phyloP scores from a whole-genome alignment of 495 filamentous ascomycete species.

The Amniculicola lignicola region DNA sequence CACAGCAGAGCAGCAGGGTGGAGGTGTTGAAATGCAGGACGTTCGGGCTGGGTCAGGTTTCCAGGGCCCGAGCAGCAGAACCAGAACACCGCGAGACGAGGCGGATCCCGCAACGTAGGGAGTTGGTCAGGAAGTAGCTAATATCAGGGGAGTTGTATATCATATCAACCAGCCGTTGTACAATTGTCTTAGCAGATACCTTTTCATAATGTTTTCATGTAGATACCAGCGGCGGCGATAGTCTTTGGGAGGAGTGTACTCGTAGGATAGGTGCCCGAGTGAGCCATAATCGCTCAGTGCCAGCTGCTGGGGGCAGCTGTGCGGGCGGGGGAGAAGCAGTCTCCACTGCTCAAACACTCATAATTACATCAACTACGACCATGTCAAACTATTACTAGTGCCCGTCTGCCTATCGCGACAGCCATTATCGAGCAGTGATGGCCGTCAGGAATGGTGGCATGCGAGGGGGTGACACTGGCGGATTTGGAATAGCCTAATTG shows the following conservation, averaged over 20 bases:
- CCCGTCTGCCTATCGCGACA: no score
- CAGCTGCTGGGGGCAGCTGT: no score
- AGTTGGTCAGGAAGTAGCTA: not conserved
- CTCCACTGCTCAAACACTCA: not conserved
- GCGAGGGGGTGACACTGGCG: conserved; percentile 22
- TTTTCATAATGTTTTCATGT: conserved; percentile 20
- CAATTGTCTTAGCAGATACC: conserved; percentile 12
- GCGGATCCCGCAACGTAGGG: conserved; percentile 1
- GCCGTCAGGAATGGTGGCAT: conserved; percentile 9
- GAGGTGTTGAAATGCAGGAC: conserved; percentile 60
- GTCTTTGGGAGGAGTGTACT: no score
- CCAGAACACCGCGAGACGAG: conserved; percentile 19
- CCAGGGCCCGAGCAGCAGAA: conserved; percentile 26
- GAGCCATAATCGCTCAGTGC: not conserved
- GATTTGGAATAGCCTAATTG: conserved; percentile 33
- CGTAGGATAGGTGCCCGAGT: no score
- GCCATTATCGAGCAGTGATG: no score
- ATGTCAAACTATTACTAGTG: no score
- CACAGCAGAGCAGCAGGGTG: conserved; percentile 51
- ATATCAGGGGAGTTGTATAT: conserved; percentile 2
- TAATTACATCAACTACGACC: no score
- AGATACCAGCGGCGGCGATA: no score
- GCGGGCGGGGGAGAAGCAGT: not conserved
- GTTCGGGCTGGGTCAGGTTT: conserved; percentile 41
- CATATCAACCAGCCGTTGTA: conserved; percentile 17